Percentiles rank a stretch among this genome's conserved stretches.
Evolutionary conservation across 495 filamentous ascomycete genomes (phyloP).

Genomic region (Neurospora sp.): DNA sequence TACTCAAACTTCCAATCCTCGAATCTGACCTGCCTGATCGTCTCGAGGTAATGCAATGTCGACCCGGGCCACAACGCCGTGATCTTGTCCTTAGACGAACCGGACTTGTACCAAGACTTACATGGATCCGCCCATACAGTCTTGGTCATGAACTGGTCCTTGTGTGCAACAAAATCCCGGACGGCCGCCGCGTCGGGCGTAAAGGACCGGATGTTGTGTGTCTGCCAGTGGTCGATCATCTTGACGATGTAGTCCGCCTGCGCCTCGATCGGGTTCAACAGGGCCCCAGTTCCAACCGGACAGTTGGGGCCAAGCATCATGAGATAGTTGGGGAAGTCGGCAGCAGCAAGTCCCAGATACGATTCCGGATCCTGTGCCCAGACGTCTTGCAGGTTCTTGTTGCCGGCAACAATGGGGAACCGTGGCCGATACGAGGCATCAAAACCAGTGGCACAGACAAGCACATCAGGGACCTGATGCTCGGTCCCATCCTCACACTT

Average conservation of each 20-base stretch:
- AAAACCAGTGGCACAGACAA: conserved; percentile 52
- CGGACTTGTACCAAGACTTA: conserved; percentile 41
- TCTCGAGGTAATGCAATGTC: not conserved
- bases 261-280: conserved; percentile 15
- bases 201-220: conserved; percentile 38
- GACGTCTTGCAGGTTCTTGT: conserved; percentile 34
- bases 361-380: conserved; percentile 37
- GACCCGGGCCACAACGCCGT: conserved; percentile 25
- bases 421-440: conserved; percentile 42
- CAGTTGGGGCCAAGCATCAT: conserved; percentile 26
- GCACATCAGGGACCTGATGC: conserved; percentile 25
- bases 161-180: conserved; percentile 32
- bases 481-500: conserved; percentile 8
- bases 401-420: conserved; percentile 42
- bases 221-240: conserved; percentile 34
- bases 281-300: conserved; percentile 18
- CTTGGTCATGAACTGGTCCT: conserved; percentile 32
- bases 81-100: conserved; percentile 30
- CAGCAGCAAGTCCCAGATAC: conserved; percentile 46
- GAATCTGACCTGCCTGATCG: not conserved
- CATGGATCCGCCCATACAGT: conserved; percentile 38
- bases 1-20: not conserved
- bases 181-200: conserved; percentile 29
- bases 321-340: conserved; percentile 49
- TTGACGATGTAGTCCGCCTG: conserved; percentile 27